phyloP scores from a whole-genome alignment of 2,329 filamentous ascomycete genomes.

The Hawksworthiomyces lignivorus region DNA sequence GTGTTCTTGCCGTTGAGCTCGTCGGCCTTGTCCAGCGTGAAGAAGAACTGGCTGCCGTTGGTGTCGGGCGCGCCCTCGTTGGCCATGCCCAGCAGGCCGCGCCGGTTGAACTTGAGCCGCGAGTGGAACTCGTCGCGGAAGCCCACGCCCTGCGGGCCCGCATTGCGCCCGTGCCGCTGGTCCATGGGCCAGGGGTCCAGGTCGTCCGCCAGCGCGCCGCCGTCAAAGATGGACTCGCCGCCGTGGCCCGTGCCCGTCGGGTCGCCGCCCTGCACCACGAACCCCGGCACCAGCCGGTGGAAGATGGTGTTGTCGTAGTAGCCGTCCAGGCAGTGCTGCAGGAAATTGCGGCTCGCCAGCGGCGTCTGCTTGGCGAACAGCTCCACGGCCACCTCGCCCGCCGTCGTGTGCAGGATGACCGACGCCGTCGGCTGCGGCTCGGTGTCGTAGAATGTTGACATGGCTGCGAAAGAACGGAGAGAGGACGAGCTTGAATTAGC shows the following conservation, averaged over 20 bases:
- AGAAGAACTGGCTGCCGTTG: constrained; percentile 96
- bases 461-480: constrained; percentile 26
- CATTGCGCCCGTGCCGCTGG: constrained; percentile 53
- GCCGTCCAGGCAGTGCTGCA: constrained; percentile 88
- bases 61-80: constrained; percentile 71
- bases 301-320: constrained; percentile 95
- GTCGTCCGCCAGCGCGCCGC: constrained; percentile 65
- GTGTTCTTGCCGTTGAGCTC: constrained; percentile 89
- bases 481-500: no score
- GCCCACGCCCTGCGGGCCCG: constrained; percentile 49
- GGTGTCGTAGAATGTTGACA: constrained; percentile 90
- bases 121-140: constrained; percentile 86
- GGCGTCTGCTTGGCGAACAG: constrained; percentile 94
- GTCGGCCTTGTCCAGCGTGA: constrained; percentile 77
- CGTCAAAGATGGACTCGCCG: constrained; percentile 86
- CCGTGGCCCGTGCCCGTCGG: constrained; percentile 88
- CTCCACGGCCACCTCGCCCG: constrained; percentile 83
- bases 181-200: constrained; percentile 67
- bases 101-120: constrained; percentile 82
- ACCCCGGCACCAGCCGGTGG: constrained; percentile 84
- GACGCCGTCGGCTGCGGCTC: constrained; percentile 92
- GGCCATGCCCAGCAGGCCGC: constrained; percentile 91
- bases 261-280: constrained; percentile 91
- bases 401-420: constrained; percentile 80
- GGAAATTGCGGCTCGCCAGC: constrained; percentile 85